These are phyloP conservation scores for Haematococcus sp. DNA, from an alignment of 139 green algal genomes.

Conservation along the genomic window DNA sequence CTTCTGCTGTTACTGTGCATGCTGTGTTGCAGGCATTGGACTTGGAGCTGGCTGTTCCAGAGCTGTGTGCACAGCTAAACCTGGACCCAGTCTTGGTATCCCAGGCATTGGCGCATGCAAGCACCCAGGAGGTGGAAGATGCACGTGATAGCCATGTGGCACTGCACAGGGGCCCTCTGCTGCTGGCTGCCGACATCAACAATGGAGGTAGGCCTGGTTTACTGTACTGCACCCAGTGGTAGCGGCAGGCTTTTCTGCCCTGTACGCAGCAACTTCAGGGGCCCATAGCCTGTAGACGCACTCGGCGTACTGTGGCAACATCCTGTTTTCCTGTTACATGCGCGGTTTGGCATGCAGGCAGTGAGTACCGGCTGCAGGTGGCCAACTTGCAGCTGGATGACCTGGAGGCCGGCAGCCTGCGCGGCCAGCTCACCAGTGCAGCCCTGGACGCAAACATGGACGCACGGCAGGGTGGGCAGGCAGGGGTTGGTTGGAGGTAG, in stretches of 20 bases:
- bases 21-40: conserved; percentile 68
- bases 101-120: background rate
- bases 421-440: conserved; percentile 67
- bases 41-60: conserved; percentile 61
- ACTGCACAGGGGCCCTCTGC: background rate
- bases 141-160: background rate
- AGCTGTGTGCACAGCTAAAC: conserved; percentile 15
- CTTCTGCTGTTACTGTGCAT: conserved; percentile 20
- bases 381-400: conserved; percentile 77
- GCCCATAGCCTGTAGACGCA: too few species aligned
- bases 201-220: background rate
- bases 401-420: conserved; percentile 81
- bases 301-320: too few species aligned
- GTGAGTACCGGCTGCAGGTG: conserved; percentile 7
- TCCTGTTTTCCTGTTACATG: too few species aligned
- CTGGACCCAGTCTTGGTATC: background rate
- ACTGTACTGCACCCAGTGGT: background rate
- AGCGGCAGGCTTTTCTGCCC: too few species aligned
- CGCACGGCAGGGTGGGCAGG: conserved; percentile 20
- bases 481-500: background rate
- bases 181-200: background rate
- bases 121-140: background rate
- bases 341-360: background rate
- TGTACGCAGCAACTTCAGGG: too few species aligned
- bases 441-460: conserved; percentile 67